Percentiles rank a stretch among this genome's conserved stretches.
These are phyloP conservation scores for Casuarina glauca DNA, from an alignment of 306 rosid species.

Conservation along the genomic window DNA sequence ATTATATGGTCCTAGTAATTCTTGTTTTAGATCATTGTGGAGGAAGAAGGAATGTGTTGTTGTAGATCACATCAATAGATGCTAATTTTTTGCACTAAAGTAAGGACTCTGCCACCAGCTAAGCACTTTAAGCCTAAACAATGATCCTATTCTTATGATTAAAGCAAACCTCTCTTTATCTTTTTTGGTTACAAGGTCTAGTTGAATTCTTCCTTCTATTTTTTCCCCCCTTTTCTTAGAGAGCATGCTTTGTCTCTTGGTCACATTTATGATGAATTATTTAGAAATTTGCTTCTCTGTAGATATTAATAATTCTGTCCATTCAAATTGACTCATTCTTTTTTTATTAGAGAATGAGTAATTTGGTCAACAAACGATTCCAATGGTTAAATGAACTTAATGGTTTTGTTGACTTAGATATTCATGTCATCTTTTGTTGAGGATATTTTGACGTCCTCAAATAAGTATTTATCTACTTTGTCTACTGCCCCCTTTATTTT, in stretches of 20 bases:
- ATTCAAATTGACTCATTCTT: not conserved
- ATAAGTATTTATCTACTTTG: not conserved
- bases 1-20: not conserved
- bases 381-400: not conserved
- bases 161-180: not conserved
- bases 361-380: not conserved
- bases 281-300: not conserved
- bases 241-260: not conserved
- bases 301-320: not conserved
- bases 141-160: not conserved
- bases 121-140: not conserved
- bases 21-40: not conserved
- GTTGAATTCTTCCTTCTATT: too few species aligned
- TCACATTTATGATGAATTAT: not conserved
- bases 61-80: not conserved
- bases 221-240: not conserved
- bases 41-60: not conserved
- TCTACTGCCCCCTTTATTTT: not conserved
- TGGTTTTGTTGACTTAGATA: not conserved
- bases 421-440: not conserved
- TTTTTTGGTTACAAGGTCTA: too few species aligned
- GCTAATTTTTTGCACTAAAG: not conserved
- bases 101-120: not conserved
- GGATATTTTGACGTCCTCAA: not conserved
- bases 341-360: not conserved